Evolutionary conservation across 1,284 basidiomycete genomes (phyloP), one percentile per base, ranked within the genome.

Genomic region (Sanghuangporus sanghuang): DNA sequence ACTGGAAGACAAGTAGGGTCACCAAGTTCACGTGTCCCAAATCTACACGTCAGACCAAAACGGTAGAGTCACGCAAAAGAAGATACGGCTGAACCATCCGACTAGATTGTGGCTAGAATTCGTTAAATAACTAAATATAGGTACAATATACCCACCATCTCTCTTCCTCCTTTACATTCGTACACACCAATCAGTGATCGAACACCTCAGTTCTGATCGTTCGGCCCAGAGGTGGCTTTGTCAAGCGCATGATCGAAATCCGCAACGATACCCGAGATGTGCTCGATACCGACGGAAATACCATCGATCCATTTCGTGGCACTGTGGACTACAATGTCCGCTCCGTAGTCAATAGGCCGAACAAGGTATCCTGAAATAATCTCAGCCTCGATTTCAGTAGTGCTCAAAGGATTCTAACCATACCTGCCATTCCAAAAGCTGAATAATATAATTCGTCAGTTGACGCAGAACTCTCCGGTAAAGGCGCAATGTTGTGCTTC

Each of bases 261-360:
- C 9, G 90, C 90, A 68, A 93, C 89, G 72, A 94, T 94, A 71
- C 94, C 92, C 48, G 80, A 80, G 70, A 94, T 93, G 68, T 86
- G 87, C 75, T 96, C 94, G 67, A 92, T 92, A n/a, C 93, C 93
- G 50, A 89, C 86, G 2, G 83, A 80, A 6, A n/a, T 54, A 63
- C 62, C 62, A 36, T 92, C 89, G 59, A 95, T 93, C 93, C 93
- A 95, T 73, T 96, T 95, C 3, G 93, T 95, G 0, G 92, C 92
- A 64, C 87, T 90, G 76, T 95, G 90, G 6, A 93, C 76, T 65
- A 95, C 82, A 63, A 96, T 91, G 71, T 96, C 89, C 49, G 92
- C 93, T 32, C 93, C 93, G 67, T 86, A 82, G 32, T 89, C 83
- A 63, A 95, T 87, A 8, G 93, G 92, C 3, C 83, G 79, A 61